Evolutionary conservation across 306 rosid species (phyloP).

Genomic region (Cyamopsis tetragonoloba): DNA sequence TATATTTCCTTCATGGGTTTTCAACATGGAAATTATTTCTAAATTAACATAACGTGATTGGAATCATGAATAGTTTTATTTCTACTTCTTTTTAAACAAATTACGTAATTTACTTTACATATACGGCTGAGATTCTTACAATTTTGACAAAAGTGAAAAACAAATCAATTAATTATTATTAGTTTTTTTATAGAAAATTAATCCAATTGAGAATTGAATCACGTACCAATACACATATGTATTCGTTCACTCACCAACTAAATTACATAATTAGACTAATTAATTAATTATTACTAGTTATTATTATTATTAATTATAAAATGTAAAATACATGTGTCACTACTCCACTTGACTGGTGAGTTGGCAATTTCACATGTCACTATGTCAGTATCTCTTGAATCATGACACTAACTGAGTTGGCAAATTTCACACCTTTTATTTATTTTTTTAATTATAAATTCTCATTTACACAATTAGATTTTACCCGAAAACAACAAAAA

Average conservation of each 20-base stretch:
- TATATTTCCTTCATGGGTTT: background rate
- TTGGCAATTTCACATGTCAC: too few species aligned
- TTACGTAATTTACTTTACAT: background rate
- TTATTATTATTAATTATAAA: too few species aligned
- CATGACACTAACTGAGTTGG: constrained; percentile 23
- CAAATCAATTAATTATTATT: background rate
- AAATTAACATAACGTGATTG: background rate
- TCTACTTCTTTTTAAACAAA: background rate
- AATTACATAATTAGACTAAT: too few species aligned
- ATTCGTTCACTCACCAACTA: too few species aligned
- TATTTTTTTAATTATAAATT: background rate
- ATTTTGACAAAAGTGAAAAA: background rate
- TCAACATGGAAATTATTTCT: background rate
- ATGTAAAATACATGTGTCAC: background rate
- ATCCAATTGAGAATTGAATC: too few species aligned
- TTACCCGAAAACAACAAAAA: background rate
- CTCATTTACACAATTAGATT: background rate
- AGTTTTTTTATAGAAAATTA: too few species aligned
- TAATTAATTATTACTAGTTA: too few species aligned
- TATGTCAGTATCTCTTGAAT: background rate
- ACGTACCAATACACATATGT: too few species aligned
- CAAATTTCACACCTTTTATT: constrained; percentile 12
- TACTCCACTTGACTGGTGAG: too few species aligned
- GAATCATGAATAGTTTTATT: background rate
- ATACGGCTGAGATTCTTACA: background rate